Conservation (phyloP, 371 early-diverging fungal genomes). For the Saksenaea vasiformis region DNA sequence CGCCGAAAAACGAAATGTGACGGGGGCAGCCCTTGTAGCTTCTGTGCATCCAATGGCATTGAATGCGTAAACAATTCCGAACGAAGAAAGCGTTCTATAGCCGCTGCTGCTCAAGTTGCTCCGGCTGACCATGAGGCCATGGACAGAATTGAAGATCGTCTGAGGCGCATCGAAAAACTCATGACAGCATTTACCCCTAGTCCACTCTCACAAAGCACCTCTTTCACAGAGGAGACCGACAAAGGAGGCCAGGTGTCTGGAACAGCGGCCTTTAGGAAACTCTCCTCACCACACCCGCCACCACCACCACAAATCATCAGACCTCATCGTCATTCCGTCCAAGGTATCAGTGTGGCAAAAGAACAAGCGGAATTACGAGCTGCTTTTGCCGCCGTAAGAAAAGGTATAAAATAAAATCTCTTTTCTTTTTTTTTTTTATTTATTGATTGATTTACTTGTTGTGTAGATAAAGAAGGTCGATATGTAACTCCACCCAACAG, state of each 20-base stretch:
- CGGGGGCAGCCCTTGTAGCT: constrained; percentile 49
- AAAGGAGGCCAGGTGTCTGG: constrained; percentile 15
- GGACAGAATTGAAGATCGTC: constrained; percentile 51
- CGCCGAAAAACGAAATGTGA: constrained; percentile 57
- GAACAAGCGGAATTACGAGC: constrained; percentile 41
- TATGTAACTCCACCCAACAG: constrained; percentile 18
- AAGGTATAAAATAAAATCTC: constrained; percentile 1
- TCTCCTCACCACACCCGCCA: constrained; percentile 29
- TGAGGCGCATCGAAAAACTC: constrained; percentile 47
- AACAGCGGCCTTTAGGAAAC: constrained; percentile 19
- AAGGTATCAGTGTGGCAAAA: constrained; percentile 46
- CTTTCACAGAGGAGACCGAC: constrained; percentile 9
- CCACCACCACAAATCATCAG: constrained; percentile 22
- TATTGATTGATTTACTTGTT: no score
- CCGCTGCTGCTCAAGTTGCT: constrained; percentile 2
- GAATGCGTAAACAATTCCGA: constrained; percentile 53
- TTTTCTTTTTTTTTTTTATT: background rate
- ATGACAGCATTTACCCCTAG: constrained; percentile 53
- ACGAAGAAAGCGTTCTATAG: constrained; percentile 29
- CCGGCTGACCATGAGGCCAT: constrained; percentile 24
- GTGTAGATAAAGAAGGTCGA: constrained; percentile 5
- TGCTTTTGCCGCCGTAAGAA: constrained; percentile 16
- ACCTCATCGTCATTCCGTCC: constrained; percentile 49
- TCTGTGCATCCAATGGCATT: constrained; percentile 42
- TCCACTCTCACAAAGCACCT: constrained; percentile 25